Evolutionary conservation across 805 yeast species (phyloP), one percentile per base, ranked within the genome.

Genomic region (Saturnispora besseyi): DNA sequence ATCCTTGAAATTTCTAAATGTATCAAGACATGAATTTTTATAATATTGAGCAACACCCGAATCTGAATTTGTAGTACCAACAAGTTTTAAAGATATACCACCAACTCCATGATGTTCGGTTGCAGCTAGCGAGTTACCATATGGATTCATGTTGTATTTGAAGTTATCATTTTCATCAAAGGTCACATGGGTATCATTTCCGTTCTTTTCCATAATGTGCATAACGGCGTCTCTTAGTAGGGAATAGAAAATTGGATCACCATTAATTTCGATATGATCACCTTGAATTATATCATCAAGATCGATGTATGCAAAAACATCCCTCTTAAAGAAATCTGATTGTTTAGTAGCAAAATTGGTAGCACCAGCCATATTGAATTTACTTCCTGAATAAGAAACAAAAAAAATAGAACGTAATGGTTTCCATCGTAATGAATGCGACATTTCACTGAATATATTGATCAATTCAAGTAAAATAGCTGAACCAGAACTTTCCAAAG

Each of bases 331-430:
- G 37, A 72, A 74, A 24, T 75, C 74, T n/a, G 68, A 62, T 50
- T 75, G 74, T 34, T 72, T 68, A 56, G 84, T 86, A 6, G 82
- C 72, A 75, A 90, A 81, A 59, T 84, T 91, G 0, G 89, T 74
- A n/a, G 87, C 74, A 0, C 98, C 98, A 0, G 93, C 96, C 56
- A 74, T 68, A 61, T 89, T 89, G 59, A 84, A 88, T 53, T 82
- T 80, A 0, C 84, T 70, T 1, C 86, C 96, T 58, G 90, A 95
- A 70, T 85, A 88, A 0, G 96, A 86, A 0, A 80, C 79, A 67
- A 90, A 89, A 59, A 83, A 82, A 12, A 90, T 81, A 3, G 90
- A 74, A 62, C 98, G 76, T 37, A 88, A 64, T 0, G 98, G 97
- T 43, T 72, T 70, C 97, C 97, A 90, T 52, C 81, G 79, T 57